A percentile compares a stretch with the other conserved stretches of the same genome.
Evolutionary conservation across 2,329 filamentous ascomycete species (phyloP).

Genomic region (Chaetomium sp.): DNA sequence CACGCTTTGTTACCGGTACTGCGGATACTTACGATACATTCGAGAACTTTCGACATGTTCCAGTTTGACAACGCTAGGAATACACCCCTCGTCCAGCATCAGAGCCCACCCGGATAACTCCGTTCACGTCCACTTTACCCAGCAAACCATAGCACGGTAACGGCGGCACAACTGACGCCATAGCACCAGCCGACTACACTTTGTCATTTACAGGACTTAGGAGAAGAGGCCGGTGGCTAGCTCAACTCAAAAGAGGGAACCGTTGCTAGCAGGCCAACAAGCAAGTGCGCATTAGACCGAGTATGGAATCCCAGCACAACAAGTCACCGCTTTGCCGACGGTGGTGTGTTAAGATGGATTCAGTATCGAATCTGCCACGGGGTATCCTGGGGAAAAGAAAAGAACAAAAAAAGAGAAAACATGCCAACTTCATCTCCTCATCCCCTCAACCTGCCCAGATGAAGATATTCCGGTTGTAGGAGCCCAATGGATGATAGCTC

Average conservation of each 20-base stretch:
- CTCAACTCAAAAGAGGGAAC: neutral
- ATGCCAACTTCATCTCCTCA: neutral
- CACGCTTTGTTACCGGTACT: constrained; percentile 7
- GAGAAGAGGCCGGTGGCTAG: neutral
- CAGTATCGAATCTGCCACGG: neutral
- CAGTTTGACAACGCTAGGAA: neutral
- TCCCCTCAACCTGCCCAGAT: neutral
- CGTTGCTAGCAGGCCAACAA: neutral
- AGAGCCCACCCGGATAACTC: neutral
- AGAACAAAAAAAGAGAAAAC: neutral
- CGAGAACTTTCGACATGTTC: neutral
- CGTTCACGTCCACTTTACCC: neutral
- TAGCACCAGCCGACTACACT: neutral
- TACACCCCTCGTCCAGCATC: neutral
- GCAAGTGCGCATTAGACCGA: neutral
- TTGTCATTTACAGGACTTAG: neutral
- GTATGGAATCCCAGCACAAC: neutral
- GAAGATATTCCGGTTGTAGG: neutral
- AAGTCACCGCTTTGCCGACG: neutral
- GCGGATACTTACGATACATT: neutral
- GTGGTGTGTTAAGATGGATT: neutral
- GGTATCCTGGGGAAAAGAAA: neutral
- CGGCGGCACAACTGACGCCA: neutral
- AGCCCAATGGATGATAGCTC: neutral
- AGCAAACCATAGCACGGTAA: neutral